Evolutionary conservation across 2,329 filamentous ascomycete genomes (phyloP).

Genomic region (Bisporella sp.): DNA sequence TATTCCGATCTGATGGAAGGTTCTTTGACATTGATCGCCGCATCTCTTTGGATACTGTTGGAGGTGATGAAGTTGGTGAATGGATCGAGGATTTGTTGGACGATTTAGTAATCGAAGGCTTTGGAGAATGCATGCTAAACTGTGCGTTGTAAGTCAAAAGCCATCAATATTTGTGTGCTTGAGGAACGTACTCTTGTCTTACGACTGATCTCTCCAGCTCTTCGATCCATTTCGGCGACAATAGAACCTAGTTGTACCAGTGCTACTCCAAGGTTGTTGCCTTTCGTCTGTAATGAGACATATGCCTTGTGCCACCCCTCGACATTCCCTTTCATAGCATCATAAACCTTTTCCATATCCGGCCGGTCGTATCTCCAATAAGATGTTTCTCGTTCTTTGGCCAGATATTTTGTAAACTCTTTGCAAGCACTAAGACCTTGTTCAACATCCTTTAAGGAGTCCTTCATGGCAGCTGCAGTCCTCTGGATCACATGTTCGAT

Average conservation of each 20-base stretch:
- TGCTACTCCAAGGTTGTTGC: slow-evolving; percentile 60
- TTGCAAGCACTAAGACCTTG: slow-evolving; percentile 71
- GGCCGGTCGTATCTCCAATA: slow-evolving; percentile 55
- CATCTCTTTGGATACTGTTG: slow-evolving; percentile 14
- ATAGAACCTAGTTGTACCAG: slow-evolving; percentile 69
- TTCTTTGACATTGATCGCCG: slow-evolving; percentile 22
- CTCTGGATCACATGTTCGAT: slow-evolving; percentile 85
- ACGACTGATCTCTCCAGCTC: slow-evolving; percentile 76
- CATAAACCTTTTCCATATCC: slow-evolving; percentile 64
- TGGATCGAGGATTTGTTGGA: background rate
- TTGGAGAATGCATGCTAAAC: slow-evolving; percentile 4
- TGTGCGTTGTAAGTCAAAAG: slow-evolving; percentile 5
- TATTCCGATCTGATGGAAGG: slow-evolving; percentile 21
- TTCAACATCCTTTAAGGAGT: slow-evolving; percentile 70
- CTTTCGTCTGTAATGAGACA: slow-evolving; percentile 65
- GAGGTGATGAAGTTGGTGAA: slow-evolving; percentile 4
- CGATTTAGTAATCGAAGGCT: too few relatives aligned
- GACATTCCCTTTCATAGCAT: slow-evolving; percentile 87
- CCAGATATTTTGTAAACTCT: slow-evolving; percentile 71
- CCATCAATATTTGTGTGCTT: background rate
- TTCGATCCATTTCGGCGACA: slow-evolving; percentile 78
- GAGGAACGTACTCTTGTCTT: slow-evolving; percentile 58
- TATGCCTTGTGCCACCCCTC: slow-evolving; percentile 85
- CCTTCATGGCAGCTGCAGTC: slow-evolving; percentile 68
- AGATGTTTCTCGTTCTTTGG: slow-evolving; percentile 53